Base-by-base conservation (phyloP, 2,329 filamentous ascomycete genomes). In the Aureobasidium leucospermi region DNA sequence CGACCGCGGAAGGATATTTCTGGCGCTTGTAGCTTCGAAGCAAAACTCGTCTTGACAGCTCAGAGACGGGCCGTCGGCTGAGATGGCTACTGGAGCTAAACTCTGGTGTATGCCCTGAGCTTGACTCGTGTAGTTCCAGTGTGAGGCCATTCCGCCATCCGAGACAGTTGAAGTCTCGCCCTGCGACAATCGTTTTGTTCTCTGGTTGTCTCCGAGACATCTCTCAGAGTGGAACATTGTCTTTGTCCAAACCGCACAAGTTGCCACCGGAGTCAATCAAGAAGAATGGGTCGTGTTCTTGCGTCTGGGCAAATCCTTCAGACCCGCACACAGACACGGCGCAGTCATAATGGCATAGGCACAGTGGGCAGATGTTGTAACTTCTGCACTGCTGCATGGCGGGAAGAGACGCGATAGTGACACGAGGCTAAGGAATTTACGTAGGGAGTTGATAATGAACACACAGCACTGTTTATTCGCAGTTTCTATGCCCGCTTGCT, bases 1-100 rank as follows among this genome's bases (percentile, higher is more conserved):
- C 10, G n/a, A 31, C 48, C 48, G 38, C 51, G 38, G 38, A 19
- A 42, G 39, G n/a, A 53, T 11, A 42, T n/a, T 23, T 23, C 38
- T 53, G 51, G 51, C 51, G 51, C 51, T 42, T 53, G 51, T 53
- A 53, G 38, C 29, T 39, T 23, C 51, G 34, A 53, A 53, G 23
- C 39, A 32, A 42, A 53, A 43, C 9, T 13, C 38, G 38, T 42
- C 7, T 43, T 53, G 51, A 53, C 36, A 53, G 28, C 39, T 6
- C 52, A 23, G 28, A 16, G 28, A 46, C 52, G 52, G 51, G 23
- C 51, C 52, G 31, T 56, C 39, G 39, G 52, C 39, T 56, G 28
- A 19, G 16, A 34, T 56, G 10, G 31, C 52, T 41, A 19, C 23
- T 36, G 16, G 6, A 28, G 47, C 23, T 7, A 42, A 38, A 43